Base-by-base conservation (phyloP, 805 yeast species). In the Nakazawaea siamensis region DNA sequence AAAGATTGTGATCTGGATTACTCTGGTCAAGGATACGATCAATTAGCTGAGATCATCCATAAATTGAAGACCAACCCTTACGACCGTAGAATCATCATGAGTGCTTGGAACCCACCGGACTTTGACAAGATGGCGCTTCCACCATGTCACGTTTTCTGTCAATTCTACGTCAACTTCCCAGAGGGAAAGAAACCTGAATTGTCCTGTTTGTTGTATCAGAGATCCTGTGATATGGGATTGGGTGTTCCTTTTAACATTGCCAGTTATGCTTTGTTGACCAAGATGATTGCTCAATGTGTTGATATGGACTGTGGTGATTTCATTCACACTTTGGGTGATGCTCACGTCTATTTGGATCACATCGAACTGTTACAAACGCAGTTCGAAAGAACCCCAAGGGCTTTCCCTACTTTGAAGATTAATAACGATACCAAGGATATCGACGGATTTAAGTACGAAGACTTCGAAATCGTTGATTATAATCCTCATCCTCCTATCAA, bases 141-240 rank as follows among this genome's bases (percentile, higher is more conserved):
- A 10, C 99, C 99, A 18, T 92, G 99, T 52, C 99, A 92, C 57
- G 94, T 92, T 17, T 84, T 92, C 52, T 79, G 94, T 37, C 99
- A 92, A 58, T 92, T 92, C 52, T 92, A 83, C 54, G 98, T 92
- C 26, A 82, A 72, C 48, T 83, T 82, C 62, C 90, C 94, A n/a
- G 53, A 59, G 33, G 63, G 62, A 18, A 39, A 52, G 4, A 74
- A 60, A 47, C 94, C 94, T 16, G 76, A 69, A 49, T 68, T 92
- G 37, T 82, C 92, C 10, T 92, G 98, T 55, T 72, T 81, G 39
- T 64, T 92, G 64, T 92, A 92, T 58, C 99, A 92, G 62, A 74
- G 99, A 50, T 83, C 95, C n/a, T 90, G 97, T 58, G 99, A 92
- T 53, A 88, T 92, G 96, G 99, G 99, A 0, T 70, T 92, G n/a